Evolutionary conservation across 345 rosid species (phyloP).

Genomic region (Syzygium jambos): DNA sequence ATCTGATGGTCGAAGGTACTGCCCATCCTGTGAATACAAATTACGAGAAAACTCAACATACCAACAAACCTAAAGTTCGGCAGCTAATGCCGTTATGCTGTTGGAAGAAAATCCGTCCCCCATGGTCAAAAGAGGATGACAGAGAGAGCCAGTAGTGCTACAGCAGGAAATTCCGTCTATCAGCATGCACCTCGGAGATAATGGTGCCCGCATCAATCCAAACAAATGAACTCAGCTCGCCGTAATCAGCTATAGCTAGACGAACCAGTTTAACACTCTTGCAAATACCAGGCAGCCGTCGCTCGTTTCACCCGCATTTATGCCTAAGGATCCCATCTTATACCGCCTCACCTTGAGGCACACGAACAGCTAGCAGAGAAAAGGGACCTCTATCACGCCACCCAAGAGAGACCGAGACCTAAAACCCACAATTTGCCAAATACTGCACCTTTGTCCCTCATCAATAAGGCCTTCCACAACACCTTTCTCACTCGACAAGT

Average conservation of each 20-base stretch:
- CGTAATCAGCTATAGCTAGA: neutral
- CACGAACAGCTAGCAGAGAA: neutral
- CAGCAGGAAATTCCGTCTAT: neutral
- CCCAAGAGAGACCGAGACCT: neutral
- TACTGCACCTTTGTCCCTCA: neutral
- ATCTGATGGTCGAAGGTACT: conserved; percentile 92
- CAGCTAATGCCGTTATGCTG: neutral
- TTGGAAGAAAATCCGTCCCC: neutral
- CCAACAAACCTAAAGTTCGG: neutral
- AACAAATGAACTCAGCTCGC: neutral
- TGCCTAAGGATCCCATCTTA: neutral
- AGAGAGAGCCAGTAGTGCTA: neutral
- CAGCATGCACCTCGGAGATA: neutral
- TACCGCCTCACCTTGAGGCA: neutral
- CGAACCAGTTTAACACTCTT: neutral
- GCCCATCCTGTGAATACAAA: conserved; percentile 69
- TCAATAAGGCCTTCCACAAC: neutral
- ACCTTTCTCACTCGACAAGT: neutral
- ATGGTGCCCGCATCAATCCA: neutral
- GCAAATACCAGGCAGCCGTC: neutral
- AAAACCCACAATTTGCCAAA: neutral
- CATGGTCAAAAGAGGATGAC: neutral
- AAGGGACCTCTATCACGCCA: neutral
- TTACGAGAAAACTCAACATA: neutral
- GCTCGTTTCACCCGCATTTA: neutral